Conservation (phyloP, 805 yeast genomes). For the Wickerhamiella kazuoi region DNA sequence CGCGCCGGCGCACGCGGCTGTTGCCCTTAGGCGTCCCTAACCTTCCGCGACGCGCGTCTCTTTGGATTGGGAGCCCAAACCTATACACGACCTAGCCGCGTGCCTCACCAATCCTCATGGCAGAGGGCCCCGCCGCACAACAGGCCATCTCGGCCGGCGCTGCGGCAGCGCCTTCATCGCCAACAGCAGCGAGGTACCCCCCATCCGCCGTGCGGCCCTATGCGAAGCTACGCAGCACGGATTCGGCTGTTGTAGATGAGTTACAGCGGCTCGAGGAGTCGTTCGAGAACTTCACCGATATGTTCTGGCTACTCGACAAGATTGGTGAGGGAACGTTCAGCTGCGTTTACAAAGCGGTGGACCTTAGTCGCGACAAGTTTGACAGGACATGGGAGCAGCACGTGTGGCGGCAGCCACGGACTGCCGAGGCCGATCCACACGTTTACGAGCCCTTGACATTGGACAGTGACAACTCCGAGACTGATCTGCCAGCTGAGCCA, state of each 20-base stretch:
- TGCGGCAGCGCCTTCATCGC: too few species aligned
- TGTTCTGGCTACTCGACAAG: conserved; percentile 36
- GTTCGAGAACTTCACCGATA: conserved; percentile 34
- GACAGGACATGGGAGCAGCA: conserved; percentile 17
- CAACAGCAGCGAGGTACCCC: too few species aligned
- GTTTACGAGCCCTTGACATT: background rate
- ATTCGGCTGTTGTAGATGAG: background rate
- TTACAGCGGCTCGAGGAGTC: conserved; percentile 17
- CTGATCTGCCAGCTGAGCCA: background rate
- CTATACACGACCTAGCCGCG: too few species aligned
- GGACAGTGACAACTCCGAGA: background rate
- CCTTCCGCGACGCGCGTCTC: too few species aligned
- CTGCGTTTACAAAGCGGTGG: conserved; percentile 45
- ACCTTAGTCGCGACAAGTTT: conserved; percentile 24
- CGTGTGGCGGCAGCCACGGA: background rate
- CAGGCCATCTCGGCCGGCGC: too few species aligned
- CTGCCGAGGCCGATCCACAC: background rate
- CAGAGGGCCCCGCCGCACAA: too few species aligned
- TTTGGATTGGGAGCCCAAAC: too few species aligned
- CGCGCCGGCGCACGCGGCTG: too few species aligned
- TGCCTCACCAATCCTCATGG: too few species aligned
- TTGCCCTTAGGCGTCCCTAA: too few species aligned
- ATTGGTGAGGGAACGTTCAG: conserved; percentile 55
- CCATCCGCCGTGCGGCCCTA: background rate
- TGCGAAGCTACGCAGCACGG: background rate